Conservation (phyloP, 345 rosid genomes). For the Erodium maritimum region DNA sequence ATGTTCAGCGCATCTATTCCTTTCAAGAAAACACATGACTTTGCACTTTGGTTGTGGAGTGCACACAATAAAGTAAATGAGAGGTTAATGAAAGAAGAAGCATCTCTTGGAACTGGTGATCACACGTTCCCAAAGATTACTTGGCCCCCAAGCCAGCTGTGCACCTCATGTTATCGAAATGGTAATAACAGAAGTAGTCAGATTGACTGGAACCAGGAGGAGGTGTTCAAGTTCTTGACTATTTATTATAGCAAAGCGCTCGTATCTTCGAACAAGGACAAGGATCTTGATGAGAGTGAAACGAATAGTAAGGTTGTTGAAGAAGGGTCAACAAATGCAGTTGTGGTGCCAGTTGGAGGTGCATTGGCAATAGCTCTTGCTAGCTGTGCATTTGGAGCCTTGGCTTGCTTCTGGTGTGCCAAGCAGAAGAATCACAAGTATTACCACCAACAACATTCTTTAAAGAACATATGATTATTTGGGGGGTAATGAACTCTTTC, state of each 20-base stretch:
- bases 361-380: slow-evolving; percentile 94
- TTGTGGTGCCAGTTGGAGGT: slow-evolving; percentile 87
- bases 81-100: slow-evolving; percentile 73
- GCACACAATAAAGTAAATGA: slow-evolving; percentile 80
- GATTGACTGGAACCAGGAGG: slow-evolving; percentile 59
- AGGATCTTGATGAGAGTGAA: slow-evolving; percentile 22
- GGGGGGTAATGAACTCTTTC: too few species aligned
- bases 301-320: slow-evolving; percentile 30
- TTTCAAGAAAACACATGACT: slow-evolving; percentile 55
- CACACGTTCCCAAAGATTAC: slow-evolving; percentile 80
- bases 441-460: slow-evolving; percentile 70
- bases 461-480: too few species aligned
- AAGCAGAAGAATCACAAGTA: slow-evolving; percentile 95
- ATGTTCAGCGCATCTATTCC: slow-evolving; percentile 54
- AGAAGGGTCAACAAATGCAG: slow-evolving; percentile 61
- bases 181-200: slow-evolving; percentile 14
- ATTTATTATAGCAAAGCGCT: slow-evolving; percentile 58
- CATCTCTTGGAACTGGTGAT: slow-evolving; percentile 65
- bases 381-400: slow-evolving; percentile 94
- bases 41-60: slow-evolving; percentile 87
- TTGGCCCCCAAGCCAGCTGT: slow-evolving; percentile 93
- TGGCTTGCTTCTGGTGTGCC: slow-evolving; percentile 94
- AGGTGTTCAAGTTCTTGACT: slow-evolving; percentile 64
- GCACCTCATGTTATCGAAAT: slow-evolving; percentile 51
- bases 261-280: slow-evolving; percentile 51